phyloP scores from a whole-genome alignment of 1,284 basidiomycete species.

The Anthracocystis walkeri region DNA sequence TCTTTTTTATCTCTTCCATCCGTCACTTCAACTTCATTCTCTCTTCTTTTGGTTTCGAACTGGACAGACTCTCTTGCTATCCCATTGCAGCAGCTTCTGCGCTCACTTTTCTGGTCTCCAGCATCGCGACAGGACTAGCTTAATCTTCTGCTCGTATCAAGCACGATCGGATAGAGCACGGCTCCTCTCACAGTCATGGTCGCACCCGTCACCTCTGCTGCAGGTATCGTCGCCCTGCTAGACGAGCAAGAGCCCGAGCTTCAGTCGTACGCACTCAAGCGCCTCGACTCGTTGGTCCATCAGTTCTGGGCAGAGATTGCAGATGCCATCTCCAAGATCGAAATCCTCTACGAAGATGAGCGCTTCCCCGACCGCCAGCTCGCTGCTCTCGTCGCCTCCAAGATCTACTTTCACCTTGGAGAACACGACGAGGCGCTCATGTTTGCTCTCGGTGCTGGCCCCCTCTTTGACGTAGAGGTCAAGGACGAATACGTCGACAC shows the following conservation, averaged over 20 bases:
- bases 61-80: background rate
- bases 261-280: constrained; percentile 66
- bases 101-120: background rate
- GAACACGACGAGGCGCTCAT: constrained; percentile 68
- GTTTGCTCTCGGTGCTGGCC: constrained; percentile 68
- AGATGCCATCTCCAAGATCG: constrained; percentile 66
- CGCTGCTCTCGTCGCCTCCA: constrained; percentile 68
- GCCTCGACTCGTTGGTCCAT: constrained; percentile 65
- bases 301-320: constrained; percentile 69
- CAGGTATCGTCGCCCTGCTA: constrained; percentile 67
- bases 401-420: constrained; percentile 69
- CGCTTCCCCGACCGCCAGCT: constrained; percentile 64
- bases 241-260: constrained; percentile 68
- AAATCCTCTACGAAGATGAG: constrained; percentile 67
- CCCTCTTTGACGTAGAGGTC: constrained; percentile 66
- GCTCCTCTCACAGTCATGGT: constrained; percentile 34
- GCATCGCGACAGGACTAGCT: background rate
- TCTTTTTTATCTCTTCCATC: background rate
- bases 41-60: background rate
- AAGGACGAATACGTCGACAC: constrained; percentile 68
- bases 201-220: constrained; percentile 53
- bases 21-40: background rate
- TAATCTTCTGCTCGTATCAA: background rate
- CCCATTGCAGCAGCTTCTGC: constrained; percentile 9
- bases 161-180: background rate